A percentile compares a stretch with the other conserved stretches of the same genome.
Conservation (phyloP, 1,284 basidiomycete species). For the Puccinia horiana region DNA sequence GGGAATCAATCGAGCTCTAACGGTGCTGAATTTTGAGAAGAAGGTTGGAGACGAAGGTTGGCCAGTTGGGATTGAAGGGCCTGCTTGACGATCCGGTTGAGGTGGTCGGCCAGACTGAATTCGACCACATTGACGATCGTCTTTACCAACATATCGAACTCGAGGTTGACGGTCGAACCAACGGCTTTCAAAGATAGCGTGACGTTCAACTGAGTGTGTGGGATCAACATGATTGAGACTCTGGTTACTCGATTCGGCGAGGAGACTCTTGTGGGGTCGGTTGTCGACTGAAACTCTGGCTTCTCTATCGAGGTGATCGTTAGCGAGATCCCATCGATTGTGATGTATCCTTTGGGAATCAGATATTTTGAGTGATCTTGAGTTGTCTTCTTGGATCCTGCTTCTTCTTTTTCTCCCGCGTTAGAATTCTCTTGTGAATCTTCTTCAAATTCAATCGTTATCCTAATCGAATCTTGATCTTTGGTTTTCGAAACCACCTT, state of each 20-base stretch:
- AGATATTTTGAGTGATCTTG: constrained; percentile 68
- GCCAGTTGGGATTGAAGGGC: constrained; percentile 7
- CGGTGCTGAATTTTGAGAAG: background rate
- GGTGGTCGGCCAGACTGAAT: background rate
- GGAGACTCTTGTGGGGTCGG: background rate
- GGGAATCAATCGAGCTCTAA: background rate
- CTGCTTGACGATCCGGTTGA: constrained; percentile 4
- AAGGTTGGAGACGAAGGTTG: background rate
- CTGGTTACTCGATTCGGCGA: constrained; percentile 65
- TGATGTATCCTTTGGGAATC: constrained; percentile 93
- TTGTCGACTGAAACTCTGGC: constrained; percentile 62
- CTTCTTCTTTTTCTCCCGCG: constrained; percentile 69
- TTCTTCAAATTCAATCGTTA: constrained; percentile 72
- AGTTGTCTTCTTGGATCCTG: constrained; percentile 81
- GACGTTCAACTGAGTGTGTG: constrained; percentile 86
- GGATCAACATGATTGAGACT: constrained; percentile 93
- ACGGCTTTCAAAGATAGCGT: constrained; percentile 74
- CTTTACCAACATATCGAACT: constrained; percentile 89
- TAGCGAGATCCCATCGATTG: constrained; percentile 90
- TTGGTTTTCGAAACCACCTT: constrained; percentile 68
- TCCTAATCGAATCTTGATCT: constrained; percentile 84
- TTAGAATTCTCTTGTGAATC: constrained; percentile 63
- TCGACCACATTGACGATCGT: constrained; percentile 45
- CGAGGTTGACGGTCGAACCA: constrained; percentile 86
- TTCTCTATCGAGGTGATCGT: constrained; percentile 70